These are phyloP conservation scores for Melanogaster broomeanus DNA, from an alignment of 768 basidiomycete genomes.

Conservation along the genomic window DNA sequence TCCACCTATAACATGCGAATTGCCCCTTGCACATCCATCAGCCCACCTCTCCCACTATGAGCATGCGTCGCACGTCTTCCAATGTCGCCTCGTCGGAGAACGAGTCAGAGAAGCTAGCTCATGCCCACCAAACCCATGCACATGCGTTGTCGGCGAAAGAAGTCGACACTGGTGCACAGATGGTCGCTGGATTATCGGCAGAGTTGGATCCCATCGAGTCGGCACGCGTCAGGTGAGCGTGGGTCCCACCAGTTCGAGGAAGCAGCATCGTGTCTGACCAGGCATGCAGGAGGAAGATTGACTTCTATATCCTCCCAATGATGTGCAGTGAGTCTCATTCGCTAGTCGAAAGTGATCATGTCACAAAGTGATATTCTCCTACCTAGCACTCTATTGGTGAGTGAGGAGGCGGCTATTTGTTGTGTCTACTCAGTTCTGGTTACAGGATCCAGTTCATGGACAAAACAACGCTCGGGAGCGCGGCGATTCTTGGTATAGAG, in stretches of 20 bases:
- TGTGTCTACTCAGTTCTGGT: not conserved
- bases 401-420: not conserved
- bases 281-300: conserved; percentile 55
- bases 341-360: not conserved
- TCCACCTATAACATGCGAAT: conserved; percentile 7
- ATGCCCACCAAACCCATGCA: conserved; percentile 14
- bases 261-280: not conserved
- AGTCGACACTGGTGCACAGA: conserved; percentile 63
- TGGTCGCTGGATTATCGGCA: conserved; percentile 46
- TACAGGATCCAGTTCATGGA: conserved; percentile 78
- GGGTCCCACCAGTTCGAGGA: not conserved
- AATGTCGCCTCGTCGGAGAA: conserved; percentile 11
- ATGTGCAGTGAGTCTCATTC: conserved; percentile 61
- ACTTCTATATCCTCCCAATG: conserved; percentile 64
- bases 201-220: conserved; percentile 56
- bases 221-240: conserved; percentile 47
- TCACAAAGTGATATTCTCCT: not conserved
- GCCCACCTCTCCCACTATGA: not conserved
- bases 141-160: conserved; percentile 41
- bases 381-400: conserved; percentile 57
- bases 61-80: conserved; percentile 6
- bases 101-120: conserved; percentile 9
- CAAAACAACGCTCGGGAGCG: conserved; percentile 67
- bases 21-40: not conserved
- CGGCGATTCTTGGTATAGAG: conserved; percentile 73